Percentiles rank a stretch among this genome's conserved stretches.
These are phyloP conservation scores for Metroxylon sagu DNA, from an alignment of 176 grass and related monocot species.

Conservation along the genomic window DNA sequence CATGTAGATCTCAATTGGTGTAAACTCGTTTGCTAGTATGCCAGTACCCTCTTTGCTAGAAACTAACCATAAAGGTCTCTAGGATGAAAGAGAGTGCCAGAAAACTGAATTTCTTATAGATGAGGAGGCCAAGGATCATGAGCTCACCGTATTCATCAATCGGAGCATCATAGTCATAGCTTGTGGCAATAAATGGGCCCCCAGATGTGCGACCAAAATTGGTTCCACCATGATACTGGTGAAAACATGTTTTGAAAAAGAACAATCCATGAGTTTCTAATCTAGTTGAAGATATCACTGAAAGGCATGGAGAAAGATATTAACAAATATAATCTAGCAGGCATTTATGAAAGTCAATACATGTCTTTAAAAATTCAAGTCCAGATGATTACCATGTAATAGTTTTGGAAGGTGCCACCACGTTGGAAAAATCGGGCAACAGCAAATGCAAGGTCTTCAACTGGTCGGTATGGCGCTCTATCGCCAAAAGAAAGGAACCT, in stretches of 20 bases:
- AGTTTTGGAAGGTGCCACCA: constrained; percentile 97
- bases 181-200: constrained; percentile 87
- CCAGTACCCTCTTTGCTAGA: too few relatives aligned
- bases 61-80: too few relatives aligned
- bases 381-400: constrained; percentile 71
- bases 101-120: not conserved
- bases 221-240: constrained; percentile 89
- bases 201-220: constrained; percentile 76
- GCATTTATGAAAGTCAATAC: too few relatives aligned
- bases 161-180: constrained; percentile 97
- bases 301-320: too few relatives aligned
- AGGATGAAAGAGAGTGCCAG: too few relatives aligned
- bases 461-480: constrained; percentile 72
- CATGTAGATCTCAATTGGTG: too few relatives aligned
- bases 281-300: too few relatives aligned
- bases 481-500: constrained; percentile 92
- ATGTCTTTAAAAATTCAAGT: too few relatives aligned
- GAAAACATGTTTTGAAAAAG: constrained; percentile 1
- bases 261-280: too few relatives aligned
- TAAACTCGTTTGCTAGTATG: too few relatives aligned
- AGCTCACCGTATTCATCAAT: constrained; percentile 92
- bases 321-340: too few relatives aligned
- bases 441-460: constrained; percentile 83
- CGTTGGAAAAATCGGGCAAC: constrained; percentile 94
- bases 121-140: not conserved